These are phyloP conservation scores for Decorospora gaudefroyi DNA, from an alignment of 2,329 filamentous ascomycete genomes.

Conservation along the genomic window DNA sequence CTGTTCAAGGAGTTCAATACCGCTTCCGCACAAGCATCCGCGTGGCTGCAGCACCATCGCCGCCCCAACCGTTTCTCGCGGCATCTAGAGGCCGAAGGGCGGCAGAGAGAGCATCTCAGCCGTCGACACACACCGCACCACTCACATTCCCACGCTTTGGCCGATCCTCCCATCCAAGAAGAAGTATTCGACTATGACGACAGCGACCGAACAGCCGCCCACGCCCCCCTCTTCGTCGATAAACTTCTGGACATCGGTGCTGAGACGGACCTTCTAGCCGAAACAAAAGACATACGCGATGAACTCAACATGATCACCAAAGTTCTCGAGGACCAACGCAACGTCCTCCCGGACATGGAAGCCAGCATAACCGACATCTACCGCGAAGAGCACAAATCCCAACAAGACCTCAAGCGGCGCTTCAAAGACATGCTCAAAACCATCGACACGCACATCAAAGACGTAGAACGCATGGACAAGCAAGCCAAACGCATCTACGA, in stretches of 20 bases:
- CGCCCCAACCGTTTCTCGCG: constrained; percentile 46
- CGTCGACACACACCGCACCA: constrained; percentile 35
- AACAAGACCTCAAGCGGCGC: constrained; percentile 58
- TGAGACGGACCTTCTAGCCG: constrained; percentile 64
- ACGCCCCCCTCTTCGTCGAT: constrained; percentile 57
- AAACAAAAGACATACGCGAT: constrained; percentile 70
- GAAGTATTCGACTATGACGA: constrained; percentile 42
- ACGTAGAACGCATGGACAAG: constrained; percentile 66
- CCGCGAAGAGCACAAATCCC: constrained; percentile 41
- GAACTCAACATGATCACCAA: constrained; percentile 66
- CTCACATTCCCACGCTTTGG: constrained; percentile 34
- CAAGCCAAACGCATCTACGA: constrained; percentile 65
- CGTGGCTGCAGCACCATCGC: constrained; percentile 59
- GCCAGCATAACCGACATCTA: constrained; percentile 50
- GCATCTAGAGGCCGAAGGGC: constrained; percentile 43
- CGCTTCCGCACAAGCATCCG: constrained; percentile 61
- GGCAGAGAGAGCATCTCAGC: constrained; percentile 40
- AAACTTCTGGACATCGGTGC: constrained; percentile 62
- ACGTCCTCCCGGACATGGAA: constrained; percentile 56
- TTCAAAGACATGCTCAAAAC: constrained; percentile 62
- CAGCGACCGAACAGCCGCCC: constrained; percentile 23
- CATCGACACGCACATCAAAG: constrained; percentile 62
- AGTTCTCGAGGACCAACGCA: constrained; percentile 57
- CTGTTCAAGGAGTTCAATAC: constrained; percentile 65
- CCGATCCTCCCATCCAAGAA: constrained; percentile 31